Base-by-base conservation (phyloP, 192 early-diverging fungal species). In the Backusella tarrabulga region DNA sequence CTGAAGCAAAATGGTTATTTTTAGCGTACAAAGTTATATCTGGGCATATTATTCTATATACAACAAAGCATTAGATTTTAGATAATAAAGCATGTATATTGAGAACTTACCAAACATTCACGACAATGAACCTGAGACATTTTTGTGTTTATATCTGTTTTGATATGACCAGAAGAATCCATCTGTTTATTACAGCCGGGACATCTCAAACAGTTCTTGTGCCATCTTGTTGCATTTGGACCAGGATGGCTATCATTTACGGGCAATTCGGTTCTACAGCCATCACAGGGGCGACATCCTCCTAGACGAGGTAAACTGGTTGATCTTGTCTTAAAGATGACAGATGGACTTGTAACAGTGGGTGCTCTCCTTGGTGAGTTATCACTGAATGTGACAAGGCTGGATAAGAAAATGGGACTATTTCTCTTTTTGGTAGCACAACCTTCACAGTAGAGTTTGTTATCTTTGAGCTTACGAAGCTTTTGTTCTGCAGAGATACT, bases 131-230 rank as follows among this genome's bases (percentile, higher is more conserved):
- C 77, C 3, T 79, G 17, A 54, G 78, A 79, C 19, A 52, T 73
- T 11, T 76, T 79, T 6, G 78, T 74, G 1, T 79, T 71, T n/a
- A 79, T 85, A 23, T 72, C 29, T 3, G 44, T 72, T 34, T 74
- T 78, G 11, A 86, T 80, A 29, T 82, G 73, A 2, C 83, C 85
- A 63, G 78, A 82, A 29, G 87, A 88, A 71, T 88, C 87, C 68
- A 88, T 69, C 12, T 80, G 80, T 71, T 88, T 88, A 23, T 83
- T 82, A 56, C 87, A 88, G 0, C 83, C 85, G 21, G 67, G 73
- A 46, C 87, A 88, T 14, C 74, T 79, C 23, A 88, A 72, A 44
- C 87, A 88, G 72, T 84, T 86, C 34, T 87, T 88, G 50, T 88
- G 87, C 87, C 87, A 88, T 63, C 85, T 81, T 14, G 81, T 86